Conservation (phyloP, 495 filamentous ascomycete genomes). For the Aspergillus biplanus region DNA sequence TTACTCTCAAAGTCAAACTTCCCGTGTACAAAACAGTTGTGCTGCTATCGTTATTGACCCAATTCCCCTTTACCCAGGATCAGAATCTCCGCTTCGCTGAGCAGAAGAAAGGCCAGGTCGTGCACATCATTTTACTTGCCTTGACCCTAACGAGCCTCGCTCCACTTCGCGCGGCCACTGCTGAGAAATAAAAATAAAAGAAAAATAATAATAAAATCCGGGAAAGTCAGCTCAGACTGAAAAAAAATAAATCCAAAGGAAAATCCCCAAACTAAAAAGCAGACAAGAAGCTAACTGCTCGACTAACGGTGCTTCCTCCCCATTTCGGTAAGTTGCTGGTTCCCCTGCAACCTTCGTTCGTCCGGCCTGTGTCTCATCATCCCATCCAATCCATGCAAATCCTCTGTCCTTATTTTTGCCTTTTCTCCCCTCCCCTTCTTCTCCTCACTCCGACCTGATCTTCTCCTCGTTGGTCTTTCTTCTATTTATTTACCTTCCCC, state of each 20-base stretch:
- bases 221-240: slow-evolving; percentile 16
- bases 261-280: slow-evolving; percentile 8
- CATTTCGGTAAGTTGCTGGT: slow-evolving; percentile 28
- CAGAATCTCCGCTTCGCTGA: too few relatives aligned
- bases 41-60: neutral
- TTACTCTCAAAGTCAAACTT: neutral
- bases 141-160: slow-evolving; percentile 17
- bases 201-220: slow-evolving; percentile 10
- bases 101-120: neutral
- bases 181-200: slow-evolving; percentile 9
- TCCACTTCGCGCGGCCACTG: slow-evolving; percentile 20
- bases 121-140: slow-evolving; percentile 21
- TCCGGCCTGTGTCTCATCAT: slow-evolving; percentile 26
- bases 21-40: neutral
- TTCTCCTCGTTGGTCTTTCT: slow-evolving; percentile 12
- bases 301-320: slow-evolving; percentile 31
- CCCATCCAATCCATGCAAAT: slow-evolving; percentile 18
- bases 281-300: slow-evolving; percentile 15
- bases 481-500: slow-evolving; percentile 30
- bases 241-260: slow-evolving; percentile 6
- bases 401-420: slow-evolving; percentile 14
- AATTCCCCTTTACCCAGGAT: too few relatives aligned
- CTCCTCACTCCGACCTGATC: neutral
- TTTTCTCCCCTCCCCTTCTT: slow-evolving; percentile 10
- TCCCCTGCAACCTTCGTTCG: slow-evolving; percentile 25